A percentile compares a stretch with the other conserved stretches of the same genome.
These are phyloP conservation scores for Coemansia javaensis DNA, from an alignment of 192 early-diverging fungal genomes.

Conservation along the genomic window DNA sequence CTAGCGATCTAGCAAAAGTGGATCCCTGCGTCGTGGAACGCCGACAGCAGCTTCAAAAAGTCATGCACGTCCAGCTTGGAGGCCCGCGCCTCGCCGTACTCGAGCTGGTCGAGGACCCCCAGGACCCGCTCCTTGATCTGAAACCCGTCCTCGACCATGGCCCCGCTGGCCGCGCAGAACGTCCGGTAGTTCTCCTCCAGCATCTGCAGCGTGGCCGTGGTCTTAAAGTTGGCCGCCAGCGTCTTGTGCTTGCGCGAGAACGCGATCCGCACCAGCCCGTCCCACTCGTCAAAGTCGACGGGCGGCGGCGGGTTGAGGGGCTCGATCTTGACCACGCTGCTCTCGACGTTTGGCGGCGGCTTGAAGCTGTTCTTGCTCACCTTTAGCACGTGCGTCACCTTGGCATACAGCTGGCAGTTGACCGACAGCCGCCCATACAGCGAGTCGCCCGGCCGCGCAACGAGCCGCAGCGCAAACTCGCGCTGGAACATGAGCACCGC, in stretches of 20 bases:
- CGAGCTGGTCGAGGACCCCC: conserved; percentile 64
- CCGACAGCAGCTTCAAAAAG: conserved; percentile 80
- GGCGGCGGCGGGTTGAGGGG: conserved; percentile 91
- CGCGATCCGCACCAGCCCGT: conserved; percentile 88
- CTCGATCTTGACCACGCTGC: conserved; percentile 90
- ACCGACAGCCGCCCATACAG: conserved; percentile 90
- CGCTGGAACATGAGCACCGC: conserved; percentile 99
- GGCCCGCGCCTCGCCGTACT: conserved; percentile 71
- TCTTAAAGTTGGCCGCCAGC: conserved; percentile 85
- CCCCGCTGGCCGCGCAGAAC: conserved; percentile 73
- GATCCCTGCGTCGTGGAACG: conserved; percentile 88
- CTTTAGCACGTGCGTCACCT: conserved; percentile 97
- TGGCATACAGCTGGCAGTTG: conserved; percentile 90
- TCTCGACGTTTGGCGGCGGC: conserved; percentile 96
- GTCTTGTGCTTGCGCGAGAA: conserved; percentile 97
- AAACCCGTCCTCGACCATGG: conserved; percentile 76
- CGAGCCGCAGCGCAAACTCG: conserved; percentile 92
- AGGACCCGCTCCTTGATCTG: conserved; percentile 78
- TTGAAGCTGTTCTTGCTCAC: conserved; percentile 97
- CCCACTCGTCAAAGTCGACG: conserved; percentile 93
- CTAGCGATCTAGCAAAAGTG: conserved; percentile 67
- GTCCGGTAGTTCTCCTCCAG: conserved; percentile 97
- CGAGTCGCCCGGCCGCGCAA: conserved; percentile 90
- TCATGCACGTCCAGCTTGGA: conserved; percentile 93
- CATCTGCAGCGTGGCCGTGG: conserved; percentile 78